phyloP scores from a whole-genome alignment of 2,329 filamentous ascomycete species.

The Aspergillus alliaceus region DNA sequence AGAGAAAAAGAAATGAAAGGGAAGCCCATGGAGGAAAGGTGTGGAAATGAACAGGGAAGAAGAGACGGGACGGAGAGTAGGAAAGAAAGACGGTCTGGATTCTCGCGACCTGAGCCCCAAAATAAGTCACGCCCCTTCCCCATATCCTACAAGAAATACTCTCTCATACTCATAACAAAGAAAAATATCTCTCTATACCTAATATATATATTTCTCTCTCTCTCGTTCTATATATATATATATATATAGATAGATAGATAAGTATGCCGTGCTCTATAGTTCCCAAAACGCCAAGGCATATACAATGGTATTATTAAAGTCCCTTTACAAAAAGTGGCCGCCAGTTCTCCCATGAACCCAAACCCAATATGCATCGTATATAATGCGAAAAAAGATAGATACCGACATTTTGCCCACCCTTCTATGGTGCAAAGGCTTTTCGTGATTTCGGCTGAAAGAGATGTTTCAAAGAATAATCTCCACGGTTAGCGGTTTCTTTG shows the following conservation, averaged over 20 bases:
- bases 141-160: neutral
- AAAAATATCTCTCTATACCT: too few species aligned
- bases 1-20: neutral
- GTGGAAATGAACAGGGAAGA: neutral
- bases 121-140: neutral
- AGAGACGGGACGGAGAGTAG: slow-evolving; percentile 6
- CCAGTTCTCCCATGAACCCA: neutral
- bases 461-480: too few species aligned
- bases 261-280: neutral
- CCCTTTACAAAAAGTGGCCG: neutral
- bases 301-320: neutral
- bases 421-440: neutral
- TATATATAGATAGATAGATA: neutral
- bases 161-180: neutral
- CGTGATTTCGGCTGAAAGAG: too few species aligned
- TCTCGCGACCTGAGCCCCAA: neutral
- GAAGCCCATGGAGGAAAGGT: neutral
- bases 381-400: neutral
- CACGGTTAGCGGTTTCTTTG: too few species aligned
- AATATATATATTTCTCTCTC: too few species aligned
- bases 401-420: neutral
- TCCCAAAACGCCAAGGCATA: neutral
- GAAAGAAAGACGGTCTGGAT: neutral
- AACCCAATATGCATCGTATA: neutral
- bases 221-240: neutral